phyloP scores from a whole-genome alignment of 2,329 filamentous ascomycete genomes.

The Madurella mycetomatis region DNA sequence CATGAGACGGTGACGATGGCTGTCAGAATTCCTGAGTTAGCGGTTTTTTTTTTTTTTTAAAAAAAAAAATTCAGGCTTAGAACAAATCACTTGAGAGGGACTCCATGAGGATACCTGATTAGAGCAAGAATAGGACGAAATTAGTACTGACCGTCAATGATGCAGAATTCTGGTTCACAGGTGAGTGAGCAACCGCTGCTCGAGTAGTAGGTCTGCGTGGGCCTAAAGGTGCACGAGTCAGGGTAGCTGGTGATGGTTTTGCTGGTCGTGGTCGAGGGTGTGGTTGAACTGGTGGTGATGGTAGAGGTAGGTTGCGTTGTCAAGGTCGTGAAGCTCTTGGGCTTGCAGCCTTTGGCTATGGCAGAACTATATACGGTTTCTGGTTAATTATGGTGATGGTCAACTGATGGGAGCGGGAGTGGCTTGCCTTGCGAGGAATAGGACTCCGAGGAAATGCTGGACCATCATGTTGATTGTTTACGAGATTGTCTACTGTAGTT shows the following conservation, averaged over 20 bases:
- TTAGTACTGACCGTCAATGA: constrained; percentile 19
- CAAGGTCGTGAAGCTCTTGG: background rate
- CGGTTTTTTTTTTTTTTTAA: no score
- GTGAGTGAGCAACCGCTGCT: constrained; percentile 19
- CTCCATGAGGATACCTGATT: no score
- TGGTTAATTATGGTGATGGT: background rate
- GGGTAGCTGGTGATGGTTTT: constrained; percentile 8
- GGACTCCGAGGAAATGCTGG: background rate
- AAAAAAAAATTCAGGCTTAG: no score
- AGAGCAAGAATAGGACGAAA: background rate
- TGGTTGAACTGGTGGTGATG: background rate
- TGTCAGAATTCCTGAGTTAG: background rate
- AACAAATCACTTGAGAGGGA: no score
- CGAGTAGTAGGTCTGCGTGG: constrained; percentile 23
- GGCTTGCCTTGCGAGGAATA: background rate
- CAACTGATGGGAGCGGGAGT: background rate
- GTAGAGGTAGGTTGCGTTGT: background rate
- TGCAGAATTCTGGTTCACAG: constrained; percentile 20
- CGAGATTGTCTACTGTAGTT: no score
- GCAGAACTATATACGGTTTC: background rate
- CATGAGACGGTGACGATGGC: constrained; percentile 21
- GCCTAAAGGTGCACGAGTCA: constrained; percentile 20
- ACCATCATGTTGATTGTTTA: background rate
- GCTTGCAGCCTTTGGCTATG: background rate
- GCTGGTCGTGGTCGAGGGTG: background rate